These are phyloP conservation scores for Penicillium sp. DNA, from an alignment of 2,329 filamentous ascomycete genomes.

Conservation along the genomic window DNA sequence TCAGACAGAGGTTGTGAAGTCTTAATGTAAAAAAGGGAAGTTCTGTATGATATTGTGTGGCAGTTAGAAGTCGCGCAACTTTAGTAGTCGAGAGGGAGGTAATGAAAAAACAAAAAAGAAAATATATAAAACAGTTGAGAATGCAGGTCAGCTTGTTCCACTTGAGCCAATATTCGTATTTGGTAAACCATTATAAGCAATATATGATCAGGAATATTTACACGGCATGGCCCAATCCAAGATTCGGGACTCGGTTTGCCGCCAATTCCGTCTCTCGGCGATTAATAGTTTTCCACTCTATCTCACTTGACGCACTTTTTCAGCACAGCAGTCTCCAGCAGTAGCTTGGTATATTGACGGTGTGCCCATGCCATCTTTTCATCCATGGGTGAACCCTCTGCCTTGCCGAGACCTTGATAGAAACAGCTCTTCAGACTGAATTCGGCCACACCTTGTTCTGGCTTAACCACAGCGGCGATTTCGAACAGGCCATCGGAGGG, in stretches of 20 bases:
- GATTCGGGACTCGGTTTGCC: neutral
- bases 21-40: neutral
- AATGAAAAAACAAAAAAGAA: neutral
- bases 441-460: conserved; percentile 59
- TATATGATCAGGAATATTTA: conserved; percentile 20
- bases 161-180: neutral
- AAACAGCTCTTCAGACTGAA: conserved; percentile 65
- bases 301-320: conserved; percentile 20
- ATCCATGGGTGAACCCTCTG: conserved; percentile 47
- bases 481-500: conserved; percentile 66
- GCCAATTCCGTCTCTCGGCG: neutral
- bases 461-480: conserved; percentile 61
- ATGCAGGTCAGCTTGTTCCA: neutral
- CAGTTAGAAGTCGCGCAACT: neutral
- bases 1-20: conserved; percentile 1
- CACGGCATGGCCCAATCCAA: conserved; percentile 6
- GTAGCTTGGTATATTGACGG: conserved; percentile 56
- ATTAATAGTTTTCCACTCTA: neutral
- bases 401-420: conserved; percentile 55
- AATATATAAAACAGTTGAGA: neutral
- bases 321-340: conserved; percentile 54
- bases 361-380: conserved; percentile 52
- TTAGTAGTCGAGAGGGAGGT: neutral
- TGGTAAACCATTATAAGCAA: conserved; percentile 8
- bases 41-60: neutral